A percentile compares a stretch with the other conserved stretches of the same genome.
Conservation (phyloP, 352 stramenopile species). For the Globisporangium camurandrum region DNA sequence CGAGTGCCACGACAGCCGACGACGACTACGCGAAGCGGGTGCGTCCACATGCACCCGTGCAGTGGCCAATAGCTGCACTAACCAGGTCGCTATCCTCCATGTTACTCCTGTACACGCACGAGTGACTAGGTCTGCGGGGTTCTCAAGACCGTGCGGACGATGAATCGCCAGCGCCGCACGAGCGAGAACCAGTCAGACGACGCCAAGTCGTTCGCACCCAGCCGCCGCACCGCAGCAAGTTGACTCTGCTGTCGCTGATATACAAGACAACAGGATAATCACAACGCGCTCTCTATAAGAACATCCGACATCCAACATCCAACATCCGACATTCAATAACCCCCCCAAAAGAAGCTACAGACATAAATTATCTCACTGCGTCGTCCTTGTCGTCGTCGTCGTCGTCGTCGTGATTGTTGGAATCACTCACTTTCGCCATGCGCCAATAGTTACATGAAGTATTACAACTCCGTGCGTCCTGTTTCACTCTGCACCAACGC, state of each 20-base stretch:
- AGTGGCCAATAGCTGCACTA: no score
- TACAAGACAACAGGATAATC: background rate
- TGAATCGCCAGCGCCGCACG: constrained; percentile 25
- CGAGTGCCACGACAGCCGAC: constrained; percentile 6
- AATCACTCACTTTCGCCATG: background rate
- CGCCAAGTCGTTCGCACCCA: background rate
- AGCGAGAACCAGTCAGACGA: constrained; percentile 15
- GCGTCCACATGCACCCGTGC: background rate
- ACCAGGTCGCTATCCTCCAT: background rate
- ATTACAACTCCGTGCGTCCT: constrained; percentile 8
- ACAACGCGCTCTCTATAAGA: constrained; percentile 8
- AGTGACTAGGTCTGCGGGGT: constrained; percentile 20
- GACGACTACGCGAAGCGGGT: constrained; percentile 24
- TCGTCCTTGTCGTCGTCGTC: constrained; percentile 1
- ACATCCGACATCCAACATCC: background rate
- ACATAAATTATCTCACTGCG: background rate
- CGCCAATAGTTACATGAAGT: background rate
- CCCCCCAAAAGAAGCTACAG: no score
- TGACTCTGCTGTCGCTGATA: background rate
- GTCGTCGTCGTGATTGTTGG: background rate
- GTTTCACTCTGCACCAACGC: background rate
- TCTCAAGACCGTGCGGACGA: constrained; percentile 31
- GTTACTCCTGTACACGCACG: background rate
- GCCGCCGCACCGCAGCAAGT: background rate
- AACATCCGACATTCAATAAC: background rate